phyloP scores from a whole-genome alignment of 140 eudicot genomes.

The Cichorium intybus region DNA sequence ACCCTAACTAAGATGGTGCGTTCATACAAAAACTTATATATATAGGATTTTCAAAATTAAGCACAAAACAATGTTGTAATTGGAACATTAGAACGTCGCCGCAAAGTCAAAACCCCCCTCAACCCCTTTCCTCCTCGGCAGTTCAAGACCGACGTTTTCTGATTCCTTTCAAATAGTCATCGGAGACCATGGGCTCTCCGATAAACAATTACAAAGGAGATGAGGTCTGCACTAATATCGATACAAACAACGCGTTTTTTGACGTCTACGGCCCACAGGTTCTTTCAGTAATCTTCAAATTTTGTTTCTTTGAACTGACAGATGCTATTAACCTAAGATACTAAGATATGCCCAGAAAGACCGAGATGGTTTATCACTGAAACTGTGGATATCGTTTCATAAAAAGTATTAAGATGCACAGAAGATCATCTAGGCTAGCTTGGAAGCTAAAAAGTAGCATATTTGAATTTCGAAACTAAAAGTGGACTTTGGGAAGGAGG shows the following conservation, averaged over 20 bases:
- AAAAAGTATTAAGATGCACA: neutral
- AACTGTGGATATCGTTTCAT: neutral
- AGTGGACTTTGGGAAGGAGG: neutral
- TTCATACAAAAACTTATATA: too few species aligned
- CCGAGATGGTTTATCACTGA: neutral
- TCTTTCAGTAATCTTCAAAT: neutral
- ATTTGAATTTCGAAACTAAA: neutral
- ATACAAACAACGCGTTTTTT: conserved; percentile 19
- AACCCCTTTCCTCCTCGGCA: neutral
- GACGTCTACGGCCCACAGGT: conserved; percentile 36
- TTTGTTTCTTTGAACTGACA: neutral
- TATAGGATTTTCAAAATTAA: too few species aligned
- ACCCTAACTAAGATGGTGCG: too few species aligned
- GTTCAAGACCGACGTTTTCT: neutral
- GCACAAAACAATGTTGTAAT: too few species aligned
- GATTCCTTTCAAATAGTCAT: neutral
- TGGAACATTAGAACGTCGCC: too few species aligned
- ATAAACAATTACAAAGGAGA: conserved; percentile 6
- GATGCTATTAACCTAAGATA: conserved; percentile 4
- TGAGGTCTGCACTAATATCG: conserved; percentile 12
- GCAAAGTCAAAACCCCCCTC: neutral
- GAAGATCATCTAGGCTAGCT: too few species aligned
- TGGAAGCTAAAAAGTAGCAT: neutral
- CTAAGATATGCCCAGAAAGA: neutral
- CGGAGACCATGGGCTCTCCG: conserved; percentile 19